phyloP scores from a whole-genome alignment of 2,329 filamentous ascomycete genomes.

The Penicillium sp. region DNA sequence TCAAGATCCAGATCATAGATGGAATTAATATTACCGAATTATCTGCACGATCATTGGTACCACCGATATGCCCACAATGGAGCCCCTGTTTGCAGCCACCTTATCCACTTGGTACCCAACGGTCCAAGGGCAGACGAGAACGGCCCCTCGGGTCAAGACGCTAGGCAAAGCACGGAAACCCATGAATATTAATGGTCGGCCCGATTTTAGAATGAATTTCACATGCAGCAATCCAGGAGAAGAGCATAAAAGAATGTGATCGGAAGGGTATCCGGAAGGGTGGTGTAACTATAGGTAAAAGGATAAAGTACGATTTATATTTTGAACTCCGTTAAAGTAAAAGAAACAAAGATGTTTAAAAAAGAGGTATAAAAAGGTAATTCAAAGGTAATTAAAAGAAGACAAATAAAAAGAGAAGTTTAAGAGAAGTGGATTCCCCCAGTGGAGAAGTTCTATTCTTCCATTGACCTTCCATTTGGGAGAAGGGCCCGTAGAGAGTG shows the following conservation, averaged over 20 bases:
- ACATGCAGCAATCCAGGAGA: conserved; percentile 8
- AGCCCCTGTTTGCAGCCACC: conserved; percentile 12
- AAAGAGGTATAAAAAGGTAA: not conserved
- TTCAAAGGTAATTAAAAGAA: not conserved
- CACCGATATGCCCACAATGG: not conserved
- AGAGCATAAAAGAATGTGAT: conserved; percentile 4
- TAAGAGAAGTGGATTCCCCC: not conserved
- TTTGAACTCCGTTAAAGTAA: not conserved
- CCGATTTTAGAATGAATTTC: conserved; percentile 10
- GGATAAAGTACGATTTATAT: not conserved
- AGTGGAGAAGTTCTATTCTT: conserved; percentile 4
- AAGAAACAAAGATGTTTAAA: not conserved
- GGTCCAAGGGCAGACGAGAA: conserved; percentile 4
- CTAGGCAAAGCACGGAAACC: conserved; percentile 5
- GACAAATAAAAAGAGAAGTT: not conserved
- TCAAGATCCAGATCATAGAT: not conserved
- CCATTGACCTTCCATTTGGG: conserved; percentile 4
- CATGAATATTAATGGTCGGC: conserved; percentile 4
- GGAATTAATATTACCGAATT: not conserved
- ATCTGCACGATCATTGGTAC: not conserved
- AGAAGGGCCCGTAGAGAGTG: not conserved
- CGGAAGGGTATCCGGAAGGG: not conserved
- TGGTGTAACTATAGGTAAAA: conserved; percentile 1
- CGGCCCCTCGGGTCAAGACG: conserved; percentile 8
- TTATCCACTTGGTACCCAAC: conserved; percentile 5